Base-by-base conservation (phyloP, 2,329 filamentous ascomycete genomes). In the Gaeumannomyces sp. region DNA sequence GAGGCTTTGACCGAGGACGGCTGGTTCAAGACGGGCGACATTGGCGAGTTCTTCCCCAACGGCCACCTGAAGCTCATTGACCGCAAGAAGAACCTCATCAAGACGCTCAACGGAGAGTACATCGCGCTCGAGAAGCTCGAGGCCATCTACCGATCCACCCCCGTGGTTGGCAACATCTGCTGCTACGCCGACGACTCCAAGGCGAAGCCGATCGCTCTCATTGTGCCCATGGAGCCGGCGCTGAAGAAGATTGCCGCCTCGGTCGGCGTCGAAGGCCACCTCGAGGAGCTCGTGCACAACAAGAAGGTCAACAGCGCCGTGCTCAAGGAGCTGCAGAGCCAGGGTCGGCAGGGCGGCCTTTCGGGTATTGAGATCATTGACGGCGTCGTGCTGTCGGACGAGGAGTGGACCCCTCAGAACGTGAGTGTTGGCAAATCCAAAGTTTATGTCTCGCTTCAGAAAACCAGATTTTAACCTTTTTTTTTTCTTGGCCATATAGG, bases 21-120 rank as follows among this genome's bases (percentile, higher is more conserved):
- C 60, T 96, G 92, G 92, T 95, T 95, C 83, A 93, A 89, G 85
- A 93, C 90, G 11, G 91, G 91, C 66, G 91, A 94, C 71, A 91
- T 94, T 72, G 91, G 91, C 71, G 89, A 94, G 75, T 93, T 88
- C 73, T 87, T 92, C 75, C 72, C 79, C 67, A 83, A 87, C 69
- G 91, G 91, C 64, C 88, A 93, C 71, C 79, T 94, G 66, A 85
- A 83, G 71, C 73, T 94, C 75, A 92, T 94, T 72, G 91, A 94
- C 77, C 89, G 91, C 74, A 93, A 93, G 87, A 94, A 94, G 86
- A 94, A 94, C 78, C 77, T 95, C 69, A 88, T 93, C 78, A 93
- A 93, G 85, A 93, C 89, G 3, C 81, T 89, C 65, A 89, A 91
- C 71, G 90, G 90, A 72, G 90, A 93, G 79, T 93, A 93, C 78